Evolutionary conservation across 1,284 basidiomycete genomes (phyloP).

Genomic region (Athelia psychrophila): DNA sequence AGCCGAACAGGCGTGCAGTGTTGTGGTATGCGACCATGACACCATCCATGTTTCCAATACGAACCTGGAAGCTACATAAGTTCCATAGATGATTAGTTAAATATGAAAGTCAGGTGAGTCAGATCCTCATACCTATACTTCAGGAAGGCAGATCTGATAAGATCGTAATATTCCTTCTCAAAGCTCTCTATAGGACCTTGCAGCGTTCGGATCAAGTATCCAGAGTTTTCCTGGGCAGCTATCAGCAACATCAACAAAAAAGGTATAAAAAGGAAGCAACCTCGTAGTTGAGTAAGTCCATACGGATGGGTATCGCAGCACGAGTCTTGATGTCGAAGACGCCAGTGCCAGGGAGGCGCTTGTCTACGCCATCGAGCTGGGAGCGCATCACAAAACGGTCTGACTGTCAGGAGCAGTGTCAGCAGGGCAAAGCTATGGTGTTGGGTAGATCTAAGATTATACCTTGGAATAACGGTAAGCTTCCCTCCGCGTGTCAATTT

Average conservation of each 20-base stretch:
- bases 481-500: constrained; percentile 45
- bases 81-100: neutral
- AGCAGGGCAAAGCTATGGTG: neutral
- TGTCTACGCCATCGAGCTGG: constrained; percentile 88
- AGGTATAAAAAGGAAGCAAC: constrained; percentile 28
- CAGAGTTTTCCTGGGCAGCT: constrained; percentile 59
- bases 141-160: constrained; percentile 90
- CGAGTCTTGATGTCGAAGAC: constrained; percentile 98
- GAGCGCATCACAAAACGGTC: constrained; percentile 88
- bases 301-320: constrained; percentile 81
- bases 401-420: constrained; percentile 41
- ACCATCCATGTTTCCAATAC: constrained; percentile 98
- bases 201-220: constrained; percentile 66
- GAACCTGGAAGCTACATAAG: constrained; percentile 77
- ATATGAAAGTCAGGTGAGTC: neutral
- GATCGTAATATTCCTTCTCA: constrained; percentile 90
- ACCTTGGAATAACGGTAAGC: constrained; percentile 87
- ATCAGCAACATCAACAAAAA: constrained; percentile 3
- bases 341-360: constrained; percentile 81
- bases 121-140: constrained; percentile 63
- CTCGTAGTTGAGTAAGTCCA: constrained; percentile 85
- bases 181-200: constrained; percentile 73
- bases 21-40: constrained; percentile 96
- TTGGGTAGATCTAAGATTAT: too few relatives aligned
- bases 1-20: constrained; percentile 86